A percentile compares a stretch with the other conserved stretches of the same genome.
These are phyloP conservation scores for Polytolypa hystricis DNA, from an alignment of 2,329 filamentous ascomycete species.

Conservation along the genomic window DNA sequence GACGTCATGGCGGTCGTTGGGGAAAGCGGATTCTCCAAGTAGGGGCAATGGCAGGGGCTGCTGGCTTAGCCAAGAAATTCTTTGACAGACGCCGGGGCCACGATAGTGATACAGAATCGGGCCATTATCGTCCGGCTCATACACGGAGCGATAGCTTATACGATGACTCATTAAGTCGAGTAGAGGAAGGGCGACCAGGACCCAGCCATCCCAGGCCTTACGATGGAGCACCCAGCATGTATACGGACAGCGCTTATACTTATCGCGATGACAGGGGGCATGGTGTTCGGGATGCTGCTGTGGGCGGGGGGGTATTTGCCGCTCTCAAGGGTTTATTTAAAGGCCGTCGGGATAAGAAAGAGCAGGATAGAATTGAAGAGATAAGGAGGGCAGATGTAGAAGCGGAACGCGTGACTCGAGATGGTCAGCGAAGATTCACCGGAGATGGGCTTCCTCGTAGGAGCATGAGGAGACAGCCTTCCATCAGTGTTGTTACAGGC, in stretches of 20 bases:
- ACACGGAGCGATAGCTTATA: conserved; percentile 35
- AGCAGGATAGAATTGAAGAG: conserved; percentile 32
- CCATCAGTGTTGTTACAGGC: conserved; percentile 23
- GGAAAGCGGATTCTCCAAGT: conserved; percentile 50
- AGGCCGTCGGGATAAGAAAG: conserved; percentile 44
- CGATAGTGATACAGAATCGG: conserved; percentile 43
- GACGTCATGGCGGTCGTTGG: conserved; percentile 42
- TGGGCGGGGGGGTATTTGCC: conserved; percentile 59
- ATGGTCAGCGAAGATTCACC: conserved; percentile 48
- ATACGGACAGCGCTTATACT: conserved; percentile 30
- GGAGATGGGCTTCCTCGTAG: conserved; percentile 9
- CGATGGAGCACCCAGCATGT: conserved; percentile 22
- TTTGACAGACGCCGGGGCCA: conserved; percentile 45
- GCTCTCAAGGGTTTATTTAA: conserved; percentile 48
- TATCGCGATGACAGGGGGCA: conserved; percentile 35
- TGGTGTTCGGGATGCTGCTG: conserved; percentile 47
- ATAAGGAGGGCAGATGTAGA: conserved; percentile 38
- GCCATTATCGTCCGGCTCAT: conserved; percentile 42
- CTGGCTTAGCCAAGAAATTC: conserved; percentile 49
- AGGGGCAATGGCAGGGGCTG: conserved; percentile 52
- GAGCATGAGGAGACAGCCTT: conserved; percentile 9
- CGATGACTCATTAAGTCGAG: conserved; percentile 30
- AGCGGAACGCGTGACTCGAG: conserved; percentile 42
- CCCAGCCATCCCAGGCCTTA: conserved; percentile 22
- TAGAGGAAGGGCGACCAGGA: conserved; percentile 45